Base-by-base conservation (phyloP, 31 red algal genomes). In the Porphyra umbilicalis region DNA sequence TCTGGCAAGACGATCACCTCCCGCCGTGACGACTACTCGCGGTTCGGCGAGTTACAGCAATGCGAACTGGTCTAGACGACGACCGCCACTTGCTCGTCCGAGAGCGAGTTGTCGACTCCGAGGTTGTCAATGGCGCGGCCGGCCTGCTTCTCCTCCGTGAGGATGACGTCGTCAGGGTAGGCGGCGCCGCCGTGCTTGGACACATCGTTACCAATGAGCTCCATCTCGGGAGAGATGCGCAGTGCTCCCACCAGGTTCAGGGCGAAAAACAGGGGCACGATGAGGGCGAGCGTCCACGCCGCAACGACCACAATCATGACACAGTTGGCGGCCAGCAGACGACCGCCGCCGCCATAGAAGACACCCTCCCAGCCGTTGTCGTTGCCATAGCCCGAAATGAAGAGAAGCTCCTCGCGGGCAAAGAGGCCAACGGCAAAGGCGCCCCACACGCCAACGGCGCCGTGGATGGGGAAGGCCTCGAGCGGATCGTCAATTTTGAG, bases 401-500 rank as follows among this genome's bases (percentile, higher is more conserved):
- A 35, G 2, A 68, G 79, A 15, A 81, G 82, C n/a, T 78, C 80
- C 67, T 84, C 83, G 38, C 83, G 79, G 71, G 85, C 81, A 86
- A 92, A 92, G 83, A 88, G 76, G 74, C 90, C 80, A 46, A 77
- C 67, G 76, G 90, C 83, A 89, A 78, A 81, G 76, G 77, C 79
- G 33, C 94, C 94, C 94, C 94, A 97, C 35, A 97, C 71, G 8
- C 94, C 94, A 20, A 36, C 44, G 33, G 85, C 90, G 31, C 94
- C 92, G 83, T 99, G 98, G 25, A 99, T 90, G 0, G 98, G 85
- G 85, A 95, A 89, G 0, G 98, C 98, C 75, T 93, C 98, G 57
- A 99, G 83, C 30, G 94, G 98, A 80, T 99, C 98, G 80, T 99
- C 98, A 42, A 99, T 96, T 74, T 93, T 91, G 76, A 99, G 33